Evolutionary conservation across 805 yeast genomes (phyloP), one percentile per base, ranked within the genome.

Genomic region (Wickerhamiella occidentalis): DNA sequence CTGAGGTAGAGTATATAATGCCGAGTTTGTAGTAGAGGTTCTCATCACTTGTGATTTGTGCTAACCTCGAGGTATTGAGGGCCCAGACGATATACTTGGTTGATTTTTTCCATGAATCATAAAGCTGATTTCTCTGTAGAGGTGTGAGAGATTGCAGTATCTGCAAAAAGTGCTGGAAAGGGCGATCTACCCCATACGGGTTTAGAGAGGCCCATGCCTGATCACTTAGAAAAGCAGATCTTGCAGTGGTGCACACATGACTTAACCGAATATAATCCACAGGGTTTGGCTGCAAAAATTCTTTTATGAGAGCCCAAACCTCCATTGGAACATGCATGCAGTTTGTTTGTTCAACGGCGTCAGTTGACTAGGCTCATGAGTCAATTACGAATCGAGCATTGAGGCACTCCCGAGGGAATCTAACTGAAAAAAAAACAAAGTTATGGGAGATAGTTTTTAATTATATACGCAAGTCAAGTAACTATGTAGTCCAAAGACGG

Each of bases 401-500:
- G 26, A 23, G n/a, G n/a, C n/a, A n/a, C n/a, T n/a, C n/a, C n/a
- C n/a, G n/a, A n/a, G n/a, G n/a, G n/a, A n/a, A n/a, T n/a, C n/a
- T n/a, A n/a, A n/a, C n/a, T n/a, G n/a, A n/a, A n/a, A n/a, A n/a
- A n/a, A n/a, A n/a, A n/a, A n/a, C n/a, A n/a, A n/a, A n/a, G n/a
- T n/a, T n/a, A n/a, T n/a, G n/a, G n/a, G n/a, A n/a, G n/a, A n/a
- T n/a, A n/a, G n/a, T n/a, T n/a, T 22, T 37, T 6, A 37, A 37
- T 37, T 37, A 37, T 22, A 21, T 23, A 23, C 30, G 15, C 37
- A 19, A 22, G 9, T 22, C 26, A 23, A 5, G 17, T 17, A 17
- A 13, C 26, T 68, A 83, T 15, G 95, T 85, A 23, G 98, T 92
- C 98, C 98, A 92, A 61, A 92, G 70, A 61, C 95, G 79, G 5